Base-by-base conservation (phyloP, 1,284 basidiomycete species). In the Polyporus tsugae region DNA sequence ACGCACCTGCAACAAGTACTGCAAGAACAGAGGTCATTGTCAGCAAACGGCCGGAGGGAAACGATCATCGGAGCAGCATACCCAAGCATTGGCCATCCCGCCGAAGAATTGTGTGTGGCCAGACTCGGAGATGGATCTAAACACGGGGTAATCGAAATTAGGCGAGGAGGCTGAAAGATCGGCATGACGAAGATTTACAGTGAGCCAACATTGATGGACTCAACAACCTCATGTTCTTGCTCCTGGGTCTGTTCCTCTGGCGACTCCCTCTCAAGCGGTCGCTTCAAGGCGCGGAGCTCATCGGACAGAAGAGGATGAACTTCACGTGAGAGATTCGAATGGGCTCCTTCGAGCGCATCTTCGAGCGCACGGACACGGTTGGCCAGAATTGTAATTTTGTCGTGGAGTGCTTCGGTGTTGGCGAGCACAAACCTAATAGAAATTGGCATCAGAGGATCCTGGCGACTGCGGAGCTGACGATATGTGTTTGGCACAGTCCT, bases 51-150 rank as follows among this genome's bases (percentile, higher is more conserved):
- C 38, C 61, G 70, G 52, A 6, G 49, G 11, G 17, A 22, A 13
- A 9, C 19, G n/a, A 49, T n/a, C 10, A 13, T 65, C 41, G 53
- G 72, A 35, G 33, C 41, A 36, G 49, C 88, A 72, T 79, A 91
- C 89, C 86, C 89, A 90, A 67, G 89, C 86, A 75, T 89, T 91
- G 29, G 90, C 89, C 41, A 88, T 85, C 65, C 82, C 83, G 33
- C 90, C 90, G 75, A 86, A 91, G 78, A 91, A 91, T 60, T 86
- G 88, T 4, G 87, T 85, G 55, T 86, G 84, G 35, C 89, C 90
- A 36, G 83, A 83, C 67, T 87, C 84, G 11, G 87, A 87, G 67
- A 91, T 87, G 44, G 87, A 87, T 70, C 89, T 90, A 69, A 29
- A 5, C 10, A 57, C 67, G 69, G 59, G 42, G 25, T 33, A 64